Base-by-base conservation (phyloP, 148 eudicot species). In the Vaccinium macrocarpon region DNA sequence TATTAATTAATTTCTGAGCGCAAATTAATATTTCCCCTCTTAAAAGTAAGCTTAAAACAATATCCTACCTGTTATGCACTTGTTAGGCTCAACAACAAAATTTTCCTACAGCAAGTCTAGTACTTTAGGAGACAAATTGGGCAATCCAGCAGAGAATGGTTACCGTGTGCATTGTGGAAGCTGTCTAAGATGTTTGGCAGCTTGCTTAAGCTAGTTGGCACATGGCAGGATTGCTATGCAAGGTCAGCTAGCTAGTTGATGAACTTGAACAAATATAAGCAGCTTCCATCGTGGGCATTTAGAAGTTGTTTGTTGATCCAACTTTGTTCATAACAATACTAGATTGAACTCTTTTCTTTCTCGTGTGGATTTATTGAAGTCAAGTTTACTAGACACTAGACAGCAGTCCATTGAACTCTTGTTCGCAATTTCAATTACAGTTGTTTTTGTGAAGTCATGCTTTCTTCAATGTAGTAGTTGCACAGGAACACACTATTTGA, bases 71-170 rank as follows among this genome's bases (percentile, higher is more conserved):
- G 97, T 93, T 48, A 96, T 91, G 75, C 99, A 95, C 88, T 76
- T 90, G 90, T 88, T 88, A 21, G 99, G 98, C 85, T 96, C 99
- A 91, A 94, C 91, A 52, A 93, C 88, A 16, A 94, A 98, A 97
- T 93, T 91, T 84, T 89, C 94, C 71, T 93, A 98, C 53, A 94
- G 90, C 82, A 94, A 92, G 91, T 92, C 98, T 68, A 96, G 82
- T 82, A 94, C 94, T 82, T 89, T 71, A 18, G 94, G 88, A 84
- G 98, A 92, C 81, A 87, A 89, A 78, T 90, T 91, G 0, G 94
- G 97, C 51, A 94, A 96, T 80, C 90, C 91, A 78, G 90, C 80
- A 7, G 94, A 84, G 85, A 94, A 92, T 46, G 88, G 89, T 86
- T 96, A 94, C 84, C 84, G 91, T 75, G 98, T 93, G 82, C 86